These are phyloP conservation scores for Xeromyces bisporus DNA, from an alignment of 495 filamentous ascomycete species.

Conservation along the genomic window DNA sequence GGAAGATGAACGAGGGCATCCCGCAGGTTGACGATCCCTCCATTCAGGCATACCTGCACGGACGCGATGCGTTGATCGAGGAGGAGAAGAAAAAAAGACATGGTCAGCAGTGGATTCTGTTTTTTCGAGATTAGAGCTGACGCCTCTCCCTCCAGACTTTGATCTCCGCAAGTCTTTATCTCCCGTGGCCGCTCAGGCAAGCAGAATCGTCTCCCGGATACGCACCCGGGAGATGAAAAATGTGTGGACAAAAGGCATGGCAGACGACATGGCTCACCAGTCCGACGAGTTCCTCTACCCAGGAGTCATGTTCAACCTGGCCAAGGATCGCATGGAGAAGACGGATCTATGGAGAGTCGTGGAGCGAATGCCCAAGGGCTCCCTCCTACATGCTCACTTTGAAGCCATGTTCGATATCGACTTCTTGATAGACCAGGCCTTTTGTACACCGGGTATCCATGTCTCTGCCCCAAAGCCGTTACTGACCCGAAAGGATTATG, in stretches of 20 bases:
- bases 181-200: slow-evolving; percentile 55
- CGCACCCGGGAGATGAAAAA: slow-evolving; percentile 54
- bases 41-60: slow-evolving; percentile 59
- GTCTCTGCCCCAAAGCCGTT: slow-evolving; percentile 42
- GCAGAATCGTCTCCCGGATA: slow-evolving; percentile 60
- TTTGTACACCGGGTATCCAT: slow-evolving; percentile 60
- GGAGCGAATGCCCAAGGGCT: slow-evolving; percentile 75
- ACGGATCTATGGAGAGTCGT: slow-evolving; percentile 78
- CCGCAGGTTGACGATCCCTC: slow-evolving; percentile 49
- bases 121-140: background rate
- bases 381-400: slow-evolving; percentile 72
- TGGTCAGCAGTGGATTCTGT: slow-evolving; percentile 31
- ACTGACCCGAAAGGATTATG: slow-evolving; percentile 23
- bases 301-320: slow-evolving; percentile 76
- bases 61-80: slow-evolving; percentile 58
- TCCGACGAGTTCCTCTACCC: slow-evolving; percentile 45
- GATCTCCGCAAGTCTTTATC: slow-evolving; percentile 45
- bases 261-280: slow-evolving; percentile 41
- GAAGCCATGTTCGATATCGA: slow-evolving; percentile 82
- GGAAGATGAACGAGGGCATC: slow-evolving; percentile 34
- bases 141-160: slow-evolving; percentile 11
- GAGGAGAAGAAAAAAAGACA: slow-evolving; percentile 71
- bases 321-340: slow-evolving; percentile 61
- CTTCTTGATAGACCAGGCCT: slow-evolving; percentile 51
- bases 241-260: slow-evolving; percentile 54